Evolutionary conservation across 73 alveolate genomes (phyloP), one percentile per base, ranked within the genome.

Genomic region (Paramecium sonneborni): DNA sequence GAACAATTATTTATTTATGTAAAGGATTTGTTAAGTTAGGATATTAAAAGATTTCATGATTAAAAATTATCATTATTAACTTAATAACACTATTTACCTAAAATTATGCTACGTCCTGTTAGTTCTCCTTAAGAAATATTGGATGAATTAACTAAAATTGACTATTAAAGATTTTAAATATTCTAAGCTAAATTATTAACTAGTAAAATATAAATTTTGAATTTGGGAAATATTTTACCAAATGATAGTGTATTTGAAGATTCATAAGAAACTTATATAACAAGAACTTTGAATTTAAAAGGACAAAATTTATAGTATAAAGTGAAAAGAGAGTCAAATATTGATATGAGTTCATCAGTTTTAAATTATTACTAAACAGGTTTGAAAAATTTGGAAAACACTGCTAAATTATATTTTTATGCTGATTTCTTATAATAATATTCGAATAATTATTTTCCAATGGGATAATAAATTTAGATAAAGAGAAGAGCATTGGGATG

Each of bases 401-500:
- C 41, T 43, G 90, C 90, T 39, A 39, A 43, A 39, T 34, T 79
- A 8, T 21, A 39, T 23, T 79, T 79, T 14, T 79, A 79, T 79
- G 90, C 74, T 43, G 90, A 79, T 5, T 79, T 79, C 32, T 15
- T 79, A 7, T 5, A 44, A 30, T 7, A 14, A 41, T 39, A 79
- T 30, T n/a, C 90, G 4, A 43, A 43, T 14, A 46, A 38, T 43
- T 79, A 79, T 12, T 79, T 79, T 21, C 46, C 76, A 12, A 24
- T 39, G 41, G 41, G 56, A 15, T 46, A 44, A 23, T 79, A 79
- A 24, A 48, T 79, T 10, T 12, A 6, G 20, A 44, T 79, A 12
- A 79, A 79, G 41, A 79, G 90, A 79, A 79, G 26, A 41, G 55
- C 90, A 43, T 24, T 79, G 12, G 90, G 90, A 79, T 79, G 90